Percentiles rank a stretch among this genome's conserved stretches.
Evolutionary conservation across 768 basidiomycete genomes (phyloP).

Genomic region (Amanita jacksonii): DNA sequence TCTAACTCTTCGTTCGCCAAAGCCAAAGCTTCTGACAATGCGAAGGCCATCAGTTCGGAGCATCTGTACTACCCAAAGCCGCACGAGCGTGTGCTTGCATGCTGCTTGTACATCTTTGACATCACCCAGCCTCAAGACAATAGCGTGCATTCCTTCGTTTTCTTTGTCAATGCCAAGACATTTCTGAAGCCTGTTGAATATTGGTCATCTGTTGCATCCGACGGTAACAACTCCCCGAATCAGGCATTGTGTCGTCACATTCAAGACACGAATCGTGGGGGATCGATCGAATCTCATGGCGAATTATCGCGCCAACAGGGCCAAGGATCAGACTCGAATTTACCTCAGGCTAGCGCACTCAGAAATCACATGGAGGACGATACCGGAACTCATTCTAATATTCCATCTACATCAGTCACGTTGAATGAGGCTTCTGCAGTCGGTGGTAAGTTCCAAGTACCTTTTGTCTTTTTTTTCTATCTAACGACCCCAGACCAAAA

Average conservation of each 20-base stretch:
- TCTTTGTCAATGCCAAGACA: constrained; percentile 37
- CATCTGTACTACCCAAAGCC: constrained; percentile 36
- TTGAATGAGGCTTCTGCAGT: no score
- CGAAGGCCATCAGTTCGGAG: constrained; percentile 9
- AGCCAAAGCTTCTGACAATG: background rate
- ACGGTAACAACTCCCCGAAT: background rate
- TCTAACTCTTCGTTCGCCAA: background rate
- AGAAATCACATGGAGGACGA: no score
- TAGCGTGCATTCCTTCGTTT: constrained; percentile 35
- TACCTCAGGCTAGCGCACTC: no score
- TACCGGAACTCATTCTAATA: no score
- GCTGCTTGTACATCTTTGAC: constrained; percentile 35
- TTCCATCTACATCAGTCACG: background rate
- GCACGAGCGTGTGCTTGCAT: constrained; percentile 41
- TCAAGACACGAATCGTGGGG: no score
- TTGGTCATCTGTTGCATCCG: background rate
- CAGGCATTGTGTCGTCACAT: background rate
- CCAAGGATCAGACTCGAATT: constrained; percentile 14
- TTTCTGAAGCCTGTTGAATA: constrained; percentile 15
- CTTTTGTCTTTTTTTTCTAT: no score
- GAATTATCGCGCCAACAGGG: background rate
- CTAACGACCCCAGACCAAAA: no score
- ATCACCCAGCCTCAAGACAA: constrained; percentile 18
- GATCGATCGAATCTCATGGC: background rate
- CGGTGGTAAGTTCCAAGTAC: no score